Evolutionary conservation across 441 rosid genomes (phyloP).

Genomic region (Pelargonium myrrhifolium): DNA sequence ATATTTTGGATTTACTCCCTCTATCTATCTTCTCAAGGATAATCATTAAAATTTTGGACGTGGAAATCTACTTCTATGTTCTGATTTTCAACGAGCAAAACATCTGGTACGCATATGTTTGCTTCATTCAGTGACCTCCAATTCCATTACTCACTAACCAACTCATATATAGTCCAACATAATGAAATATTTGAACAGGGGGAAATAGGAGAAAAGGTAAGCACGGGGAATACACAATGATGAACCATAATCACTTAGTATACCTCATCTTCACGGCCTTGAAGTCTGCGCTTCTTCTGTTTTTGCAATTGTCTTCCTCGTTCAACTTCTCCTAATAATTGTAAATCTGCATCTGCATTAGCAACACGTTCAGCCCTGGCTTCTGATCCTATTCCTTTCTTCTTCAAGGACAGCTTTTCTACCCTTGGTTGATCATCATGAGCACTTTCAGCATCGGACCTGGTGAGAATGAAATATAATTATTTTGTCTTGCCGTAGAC

Average conservation of each 20-base stretch:
- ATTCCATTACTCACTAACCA: neutral
- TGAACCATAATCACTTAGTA: conserved; percentile 21
- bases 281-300: conserved; percentile 79
- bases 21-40: neutral
- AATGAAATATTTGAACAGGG: neutral
- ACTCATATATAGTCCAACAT: neutral
- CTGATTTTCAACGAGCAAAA: neutral
- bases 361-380: conserved; percentile 71
- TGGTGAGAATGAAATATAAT: conserved; percentile 18
- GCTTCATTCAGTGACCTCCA: neutral
- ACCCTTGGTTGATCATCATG: conserved; percentile 61
- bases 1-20: neutral
- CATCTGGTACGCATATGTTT: neutral
- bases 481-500: neutral
- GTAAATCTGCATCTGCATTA: conserved; percentile 68
- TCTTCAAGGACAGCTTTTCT: conserved; percentile 73
- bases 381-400: conserved; percentile 85
- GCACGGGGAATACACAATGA: conserved; percentile 7
- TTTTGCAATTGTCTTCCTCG: conserved; percentile 68
- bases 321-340: conserved; percentile 65
- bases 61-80: neutral
- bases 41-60: neutral
- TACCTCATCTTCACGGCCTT: conserved; percentile 89
- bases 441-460: conserved; percentile 37
- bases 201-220: conserved; percentile 10